These are phyloP conservation scores for Orbilia javanica DNA, from an alignment of 2,329 filamentous ascomycete species.

Conservation along the genomic window DNA sequence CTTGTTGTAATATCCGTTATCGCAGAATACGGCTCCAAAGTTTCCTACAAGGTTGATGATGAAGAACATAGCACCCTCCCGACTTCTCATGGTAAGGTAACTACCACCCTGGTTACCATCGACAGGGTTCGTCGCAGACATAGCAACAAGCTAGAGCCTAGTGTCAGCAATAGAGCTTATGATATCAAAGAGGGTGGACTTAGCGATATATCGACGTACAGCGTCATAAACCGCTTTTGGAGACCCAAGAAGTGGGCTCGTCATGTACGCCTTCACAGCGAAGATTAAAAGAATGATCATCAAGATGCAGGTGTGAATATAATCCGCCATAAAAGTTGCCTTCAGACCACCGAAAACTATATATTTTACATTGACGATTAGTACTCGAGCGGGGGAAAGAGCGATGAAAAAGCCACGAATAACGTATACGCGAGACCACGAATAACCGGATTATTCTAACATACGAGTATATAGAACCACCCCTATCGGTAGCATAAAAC, in stretches of 20 bases:
- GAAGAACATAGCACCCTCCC: slow-evolving; percentile 87
- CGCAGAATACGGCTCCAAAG: slow-evolving; percentile 78
- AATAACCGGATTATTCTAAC: not conserved
- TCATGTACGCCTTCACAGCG: slow-evolving; percentile 83
- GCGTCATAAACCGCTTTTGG: slow-evolving; percentile 83
- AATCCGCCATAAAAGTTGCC: slow-evolving; percentile 87
- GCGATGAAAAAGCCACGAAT: no score
- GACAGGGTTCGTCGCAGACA: slow-evolving; percentile 78
- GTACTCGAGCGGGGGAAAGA: no score
- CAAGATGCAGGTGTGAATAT: slow-evolving; percentile 84
- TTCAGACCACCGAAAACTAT: slow-evolving; percentile 57
- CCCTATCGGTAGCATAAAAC: slow-evolving; percentile 83
- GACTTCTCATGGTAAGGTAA: slow-evolving; percentile 87
- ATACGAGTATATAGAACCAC: slow-evolving; percentile 80
- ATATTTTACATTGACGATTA: slow-evolving; percentile 38
- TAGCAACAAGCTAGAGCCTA: slow-evolving; percentile 71
- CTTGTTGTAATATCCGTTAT: slow-evolving; percentile 93
- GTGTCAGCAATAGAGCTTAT: not conserved
- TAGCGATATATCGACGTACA: not conserved
- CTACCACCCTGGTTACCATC: slow-evolving; percentile 82
- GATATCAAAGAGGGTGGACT: not conserved
- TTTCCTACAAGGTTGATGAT: slow-evolving; percentile 90
- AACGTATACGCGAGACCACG: no score
- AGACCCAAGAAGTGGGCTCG: slow-evolving; percentile 78
- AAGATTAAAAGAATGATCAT: slow-evolving; percentile 88